Conservation (phyloP, 192 early-diverging fungal genomes). For the Piromyces finnis region DNA sequence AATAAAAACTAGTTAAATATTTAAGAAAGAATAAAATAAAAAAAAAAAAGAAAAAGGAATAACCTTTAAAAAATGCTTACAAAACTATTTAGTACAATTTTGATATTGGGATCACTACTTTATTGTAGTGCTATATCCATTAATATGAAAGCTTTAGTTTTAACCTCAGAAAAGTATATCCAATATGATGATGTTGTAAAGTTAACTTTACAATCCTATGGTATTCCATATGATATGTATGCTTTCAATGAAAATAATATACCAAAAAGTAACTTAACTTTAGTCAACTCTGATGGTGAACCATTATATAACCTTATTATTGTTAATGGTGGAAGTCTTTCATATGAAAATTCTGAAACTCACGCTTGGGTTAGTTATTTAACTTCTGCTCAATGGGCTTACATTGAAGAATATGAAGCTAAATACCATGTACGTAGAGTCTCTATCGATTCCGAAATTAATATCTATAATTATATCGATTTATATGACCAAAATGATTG, state of each 20-base stretch:
- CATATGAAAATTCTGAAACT: not conserved
- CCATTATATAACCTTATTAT: not conserved
- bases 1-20: no score
- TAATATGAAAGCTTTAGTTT: not conserved
- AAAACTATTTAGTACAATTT: not conserved
- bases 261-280: not conserved
- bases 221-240: not conserved
- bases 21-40: no score
- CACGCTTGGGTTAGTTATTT: not conserved
- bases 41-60: no score
- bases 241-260: not conserved
- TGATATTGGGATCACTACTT: not conserved
- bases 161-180: not conserved
- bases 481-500: not conserved
- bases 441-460: not conserved
- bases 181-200: not conserved
- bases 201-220: not conserved
- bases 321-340: not conserved
- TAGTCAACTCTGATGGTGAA: not conserved
- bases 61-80: not conserved
- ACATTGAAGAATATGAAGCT: conserved; percentile 1
- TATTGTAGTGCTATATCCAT: not conserved
- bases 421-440: not conserved
- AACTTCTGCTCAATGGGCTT: not conserved
- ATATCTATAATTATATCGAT: not conserved